Percentiles rank a stretch among this genome's conserved stretches.
Conservation (phyloP, 2,329 filamentous ascomycete species). For the Hyphodiscus sp. region DNA sequence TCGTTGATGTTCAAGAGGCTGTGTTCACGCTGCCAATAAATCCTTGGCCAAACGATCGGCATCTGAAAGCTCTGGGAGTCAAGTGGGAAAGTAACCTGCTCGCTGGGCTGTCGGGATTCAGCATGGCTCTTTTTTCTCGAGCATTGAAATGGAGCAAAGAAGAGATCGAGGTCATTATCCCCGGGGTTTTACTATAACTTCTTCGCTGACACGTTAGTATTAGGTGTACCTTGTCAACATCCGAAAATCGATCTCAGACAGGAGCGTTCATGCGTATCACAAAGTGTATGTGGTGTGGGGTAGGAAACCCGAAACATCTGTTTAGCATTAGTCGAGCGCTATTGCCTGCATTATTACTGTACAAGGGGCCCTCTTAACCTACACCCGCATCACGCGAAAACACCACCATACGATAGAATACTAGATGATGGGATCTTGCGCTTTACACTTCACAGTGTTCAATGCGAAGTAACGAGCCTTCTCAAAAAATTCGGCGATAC, state of each 20-base stretch:
- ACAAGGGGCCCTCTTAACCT: not conserved
- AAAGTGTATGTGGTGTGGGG: constrained; percentile 27
- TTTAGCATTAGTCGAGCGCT: not conserved
- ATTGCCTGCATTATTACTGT: not conserved
- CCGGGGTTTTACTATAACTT: not conserved
- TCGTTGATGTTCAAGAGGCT: constrained; percentile 47
- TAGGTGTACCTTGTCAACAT: constrained; percentile 26
- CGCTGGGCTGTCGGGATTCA: constrained; percentile 20
- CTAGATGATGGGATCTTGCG: too few relatives aligned
- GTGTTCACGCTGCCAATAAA: constrained; percentile 50
- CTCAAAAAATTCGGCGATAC: too few relatives aligned
- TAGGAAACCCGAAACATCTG: constrained; percentile 16
- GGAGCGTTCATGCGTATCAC: constrained; percentile 24
- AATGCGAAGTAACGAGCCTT: too few relatives aligned
- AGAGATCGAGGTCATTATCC: constrained; percentile 24
- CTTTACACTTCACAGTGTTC: too few relatives aligned
- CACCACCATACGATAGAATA: too few relatives aligned
- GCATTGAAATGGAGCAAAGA: constrained; percentile 25
- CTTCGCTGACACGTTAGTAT: not conserved
- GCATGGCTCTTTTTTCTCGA: constrained; percentile 23
- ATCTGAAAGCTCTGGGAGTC: constrained; percentile 20
- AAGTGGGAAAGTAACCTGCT: constrained; percentile 26
- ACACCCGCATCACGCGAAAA: too few relatives aligned
- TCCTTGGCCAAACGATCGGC: constrained; percentile 41
- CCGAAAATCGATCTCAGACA: constrained; percentile 22